Conservation (phyloP, 371 early-diverging fungal species). For the Mortierella sp. region DNA sequence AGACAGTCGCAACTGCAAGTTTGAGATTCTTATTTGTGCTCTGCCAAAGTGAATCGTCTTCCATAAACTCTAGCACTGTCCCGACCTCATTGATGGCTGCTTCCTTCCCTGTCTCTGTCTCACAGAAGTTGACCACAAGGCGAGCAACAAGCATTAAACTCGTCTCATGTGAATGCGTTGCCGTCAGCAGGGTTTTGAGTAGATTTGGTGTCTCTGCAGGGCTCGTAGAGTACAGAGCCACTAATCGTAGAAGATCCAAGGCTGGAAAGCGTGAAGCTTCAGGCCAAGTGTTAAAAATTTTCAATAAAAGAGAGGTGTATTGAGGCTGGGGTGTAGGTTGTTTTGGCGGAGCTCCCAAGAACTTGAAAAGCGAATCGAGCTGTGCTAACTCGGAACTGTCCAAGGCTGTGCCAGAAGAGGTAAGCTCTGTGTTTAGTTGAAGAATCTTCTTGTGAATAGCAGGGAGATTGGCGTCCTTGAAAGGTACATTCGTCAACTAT, state of each 20-base stretch:
- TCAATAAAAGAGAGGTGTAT: slow-evolving; percentile 50
- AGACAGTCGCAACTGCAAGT: slow-evolving; percentile 36
- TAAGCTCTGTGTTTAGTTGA: slow-evolving; percentile 68
- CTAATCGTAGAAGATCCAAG: slow-evolving; percentile 86
- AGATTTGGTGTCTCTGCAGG: slow-evolving; percentile 45
- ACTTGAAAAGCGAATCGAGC: slow-evolving; percentile 56
- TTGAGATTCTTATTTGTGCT: slow-evolving; percentile 51
- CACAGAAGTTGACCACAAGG: slow-evolving; percentile 57
- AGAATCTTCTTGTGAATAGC: slow-evolving; percentile 81
- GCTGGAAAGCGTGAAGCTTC: slow-evolving; percentile 82
- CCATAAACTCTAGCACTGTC: slow-evolving; percentile 39
- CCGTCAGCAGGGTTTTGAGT: slow-evolving; percentile 29
- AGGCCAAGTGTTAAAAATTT: slow-evolving; percentile 71
- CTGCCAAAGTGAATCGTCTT: slow-evolving; percentile 43
- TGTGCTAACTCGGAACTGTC: slow-evolving; percentile 54
- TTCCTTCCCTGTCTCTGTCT: slow-evolving; percentile 38
- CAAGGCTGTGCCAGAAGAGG: slow-evolving; percentile 35
- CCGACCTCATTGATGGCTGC: slow-evolving; percentile 33
- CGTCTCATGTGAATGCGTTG: slow-evolving; percentile 47
- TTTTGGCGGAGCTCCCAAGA: slow-evolving; percentile 59
- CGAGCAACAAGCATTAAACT: slow-evolving; percentile 57
- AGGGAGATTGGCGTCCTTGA: slow-evolving; percentile 79
- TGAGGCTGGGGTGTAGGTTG: slow-evolving; percentile 37
- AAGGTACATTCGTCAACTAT: slow-evolving; percentile 68
- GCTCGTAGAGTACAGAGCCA: slow-evolving; percentile 63